Percentiles rank a stretch among this genome's conserved stretches.
phyloP scores from a whole-genome alignment of 495 filamentous ascomycete genomes.

The Xylaria intraflava region DNA sequence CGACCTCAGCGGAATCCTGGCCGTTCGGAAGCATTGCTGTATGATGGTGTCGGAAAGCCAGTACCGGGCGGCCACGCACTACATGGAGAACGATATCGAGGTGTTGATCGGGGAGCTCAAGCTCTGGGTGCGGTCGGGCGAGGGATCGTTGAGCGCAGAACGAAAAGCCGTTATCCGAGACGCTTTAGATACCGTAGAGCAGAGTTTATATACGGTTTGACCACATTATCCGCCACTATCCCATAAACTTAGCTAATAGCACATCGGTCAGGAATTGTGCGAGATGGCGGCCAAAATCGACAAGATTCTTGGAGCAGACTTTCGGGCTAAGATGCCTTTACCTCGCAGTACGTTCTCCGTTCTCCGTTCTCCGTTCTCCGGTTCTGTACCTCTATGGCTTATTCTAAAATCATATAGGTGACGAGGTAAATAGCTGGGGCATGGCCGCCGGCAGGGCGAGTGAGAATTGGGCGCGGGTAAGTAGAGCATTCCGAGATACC shows the following conservation, averaged over 20 bases:
- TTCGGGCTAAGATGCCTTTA: neutral
- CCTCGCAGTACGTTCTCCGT: too few relatives aligned
- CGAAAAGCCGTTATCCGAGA: constrained; percentile 23
- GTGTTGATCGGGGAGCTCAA: constrained; percentile 26
- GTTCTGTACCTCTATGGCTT: neutral
- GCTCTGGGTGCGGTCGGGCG: constrained; percentile 37
- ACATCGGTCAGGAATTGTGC: neutral
- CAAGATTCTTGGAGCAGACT: neutral
- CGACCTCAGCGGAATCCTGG: constrained; percentile 30
- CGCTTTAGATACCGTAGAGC: constrained; percentile 17
- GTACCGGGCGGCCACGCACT: constrained; percentile 22
- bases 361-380: neutral
- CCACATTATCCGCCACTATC: neutral
- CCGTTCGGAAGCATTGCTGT: constrained; percentile 30
- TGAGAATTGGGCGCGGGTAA: constrained; percentile 20
- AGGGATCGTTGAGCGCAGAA: constrained; percentile 26
- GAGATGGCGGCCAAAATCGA: neutral
- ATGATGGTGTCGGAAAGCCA: constrained; percentile 33
- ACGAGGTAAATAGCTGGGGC: constrained; percentile 9
- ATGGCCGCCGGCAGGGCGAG: constrained; percentile 12
- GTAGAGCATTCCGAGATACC: neutral
- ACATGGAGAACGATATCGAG: constrained; percentile 29
- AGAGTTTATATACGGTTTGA: constrained; percentile 18
- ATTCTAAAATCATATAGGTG: neutral
- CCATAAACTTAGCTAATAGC: neutral